A percentile compares a stretch with the other conserved stretches of the same genome.
Conservation (phyloP, 192 early-diverging fungal genomes). For the Coemansia sp. region DNA sequence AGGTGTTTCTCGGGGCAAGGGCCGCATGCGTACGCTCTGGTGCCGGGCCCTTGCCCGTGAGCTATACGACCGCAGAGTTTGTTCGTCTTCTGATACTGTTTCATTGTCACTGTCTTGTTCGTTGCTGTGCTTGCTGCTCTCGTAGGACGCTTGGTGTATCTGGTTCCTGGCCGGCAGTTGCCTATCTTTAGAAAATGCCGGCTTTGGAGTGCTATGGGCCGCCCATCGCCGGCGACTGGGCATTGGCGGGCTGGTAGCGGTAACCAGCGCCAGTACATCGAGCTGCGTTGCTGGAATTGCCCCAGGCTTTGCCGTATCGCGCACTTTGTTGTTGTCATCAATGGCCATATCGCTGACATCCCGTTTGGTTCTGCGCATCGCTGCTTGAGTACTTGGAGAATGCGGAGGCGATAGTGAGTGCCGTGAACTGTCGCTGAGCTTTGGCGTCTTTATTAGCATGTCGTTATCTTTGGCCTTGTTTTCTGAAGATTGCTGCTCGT, state of each 20-base stretch:
- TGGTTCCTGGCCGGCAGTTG: background rate
- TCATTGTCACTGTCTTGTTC: slow-evolving; percentile 37
- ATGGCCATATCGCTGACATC: background rate
- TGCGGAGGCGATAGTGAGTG: slow-evolving; percentile 33
- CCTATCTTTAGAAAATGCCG: slow-evolving; percentile 1
- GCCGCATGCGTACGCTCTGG: slow-evolving; percentile 23
- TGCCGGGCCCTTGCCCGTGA: slow-evolving; percentile 29
- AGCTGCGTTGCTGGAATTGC: slow-evolving; percentile 50
- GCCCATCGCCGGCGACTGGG: slow-evolving; percentile 48
- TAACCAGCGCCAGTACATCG: slow-evolving; percentile 51
- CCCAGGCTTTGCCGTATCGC: background rate
- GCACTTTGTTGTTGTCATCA: background rate
- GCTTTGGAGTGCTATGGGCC: slow-evolving; percentile 32
- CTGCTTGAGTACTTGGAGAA: slow-evolving; percentile 46
- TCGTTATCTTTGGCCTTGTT: background rate
- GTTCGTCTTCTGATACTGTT: slow-evolving; percentile 51
- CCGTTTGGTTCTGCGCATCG: slow-evolving; percentile 21
- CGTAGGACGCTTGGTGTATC: background rate
- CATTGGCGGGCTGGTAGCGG: slow-evolving; percentile 55
- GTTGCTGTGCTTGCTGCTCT: background rate
- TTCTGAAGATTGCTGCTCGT: background rate
- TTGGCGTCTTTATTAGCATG: slow-evolving; percentile 9
- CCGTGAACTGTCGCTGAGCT: slow-evolving; percentile 1
- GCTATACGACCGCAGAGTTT: slow-evolving; percentile 45
- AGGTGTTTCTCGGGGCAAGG: slow-evolving; percentile 9